Evolutionary conservation across 306 rosid genomes (phyloP).

Genomic region (Casuarina equisetifolia): DNA sequence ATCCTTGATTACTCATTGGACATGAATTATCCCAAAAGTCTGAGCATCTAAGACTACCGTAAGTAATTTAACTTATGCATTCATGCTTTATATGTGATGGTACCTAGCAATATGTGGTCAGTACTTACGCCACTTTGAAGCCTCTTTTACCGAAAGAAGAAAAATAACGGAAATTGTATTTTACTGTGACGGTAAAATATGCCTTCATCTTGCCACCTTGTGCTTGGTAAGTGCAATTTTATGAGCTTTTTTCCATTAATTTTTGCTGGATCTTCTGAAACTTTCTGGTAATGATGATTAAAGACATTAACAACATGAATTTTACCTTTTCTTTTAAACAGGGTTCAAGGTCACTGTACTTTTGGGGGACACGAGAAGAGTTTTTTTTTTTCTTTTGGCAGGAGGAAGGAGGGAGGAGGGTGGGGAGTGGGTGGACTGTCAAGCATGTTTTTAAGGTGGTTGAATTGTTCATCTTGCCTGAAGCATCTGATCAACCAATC

Average conservation of each 20-base stretch:
- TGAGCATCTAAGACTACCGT: not conserved
- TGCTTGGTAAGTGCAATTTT: not conserved
- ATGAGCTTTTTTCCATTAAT: not conserved
- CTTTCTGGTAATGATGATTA: not conserved
- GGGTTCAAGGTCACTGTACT: not conserved
- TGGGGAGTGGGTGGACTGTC: too few species aligned
- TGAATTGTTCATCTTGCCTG: not conserved
- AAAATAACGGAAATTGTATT: not conserved
- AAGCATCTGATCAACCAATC: not conserved
- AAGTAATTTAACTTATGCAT: not conserved
- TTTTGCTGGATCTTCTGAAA: not conserved
- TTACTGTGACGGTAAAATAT: not conserved
- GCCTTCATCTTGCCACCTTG: not conserved
- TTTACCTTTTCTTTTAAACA: not conserved
- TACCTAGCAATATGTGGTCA: not conserved
- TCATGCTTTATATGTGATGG: not conserved
- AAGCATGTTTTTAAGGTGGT: not conserved
- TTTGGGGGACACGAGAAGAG: not conserved
- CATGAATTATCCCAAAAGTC: not conserved
- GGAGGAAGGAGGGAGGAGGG: too few species aligned
- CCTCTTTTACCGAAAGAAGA: not conserved
- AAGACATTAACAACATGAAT: not conserved
- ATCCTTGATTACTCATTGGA: not conserved
- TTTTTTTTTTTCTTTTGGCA: too few species aligned
- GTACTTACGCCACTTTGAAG: not conserved